Conservation (phyloP, 2,329 filamentous ascomycete genomes). For the Aphanoascus verrucosus region DNA sequence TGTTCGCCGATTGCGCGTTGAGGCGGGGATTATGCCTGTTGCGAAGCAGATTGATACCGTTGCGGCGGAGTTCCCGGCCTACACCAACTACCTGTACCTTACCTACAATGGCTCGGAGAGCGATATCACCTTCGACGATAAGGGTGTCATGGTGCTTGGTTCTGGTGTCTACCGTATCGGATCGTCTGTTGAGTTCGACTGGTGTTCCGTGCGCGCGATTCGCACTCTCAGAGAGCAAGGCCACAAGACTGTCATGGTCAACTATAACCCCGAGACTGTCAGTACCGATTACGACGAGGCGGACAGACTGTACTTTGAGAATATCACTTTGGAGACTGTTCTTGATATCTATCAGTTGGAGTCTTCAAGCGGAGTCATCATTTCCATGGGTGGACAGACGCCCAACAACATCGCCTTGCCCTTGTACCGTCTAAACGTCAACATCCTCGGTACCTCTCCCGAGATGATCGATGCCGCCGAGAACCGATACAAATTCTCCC, state of each 20-base stretch:
- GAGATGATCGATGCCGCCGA: constrained; percentile 98
- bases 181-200: constrained; percentile 96
- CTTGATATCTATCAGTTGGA: constrained; percentile 91
- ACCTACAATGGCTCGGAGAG: constrained; percentile 88
- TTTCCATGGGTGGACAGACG: constrained; percentile 94
- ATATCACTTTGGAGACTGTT: constrained; percentile 80
- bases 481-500: constrained; percentile 97
- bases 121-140: constrained; percentile 74
- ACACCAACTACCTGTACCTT: constrained; percentile 91
- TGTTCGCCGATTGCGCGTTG: constrained; percentile 71
- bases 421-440: constrained; percentile 77
- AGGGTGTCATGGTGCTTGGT: constrained; percentile 90
- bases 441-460: constrained; percentile 86
- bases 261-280: constrained; percentile 85
- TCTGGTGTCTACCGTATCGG: constrained; percentile 96
- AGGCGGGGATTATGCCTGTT: constrained; percentile 72
- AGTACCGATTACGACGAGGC: constrained; percentile 89
- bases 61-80: constrained; percentile 87
- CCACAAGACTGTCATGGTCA: constrained; percentile 93
- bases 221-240: constrained; percentile 74
- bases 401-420: constrained; percentile 96
- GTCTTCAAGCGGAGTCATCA: constrained; percentile 68
- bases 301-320: constrained; percentile 91
- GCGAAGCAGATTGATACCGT: constrained; percentile 99
- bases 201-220: constrained; percentile 93